Conservation (phyloP, 2,329 filamentous ascomycete species). For the Alternaria novae-zelandiae region DNA sequence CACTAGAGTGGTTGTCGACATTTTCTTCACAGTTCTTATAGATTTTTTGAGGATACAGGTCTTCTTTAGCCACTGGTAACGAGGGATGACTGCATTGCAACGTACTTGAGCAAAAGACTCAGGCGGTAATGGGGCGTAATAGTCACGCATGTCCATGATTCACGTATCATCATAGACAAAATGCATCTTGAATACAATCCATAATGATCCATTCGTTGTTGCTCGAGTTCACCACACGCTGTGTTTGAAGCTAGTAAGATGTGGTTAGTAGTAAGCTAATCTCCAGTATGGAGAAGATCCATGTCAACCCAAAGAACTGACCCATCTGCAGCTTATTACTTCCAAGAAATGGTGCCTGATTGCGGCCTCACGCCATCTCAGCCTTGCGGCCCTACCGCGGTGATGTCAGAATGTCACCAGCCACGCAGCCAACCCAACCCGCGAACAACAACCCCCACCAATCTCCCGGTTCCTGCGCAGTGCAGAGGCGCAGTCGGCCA, state of each 20-base stretch:
- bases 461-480: slow-evolving; percentile 22
- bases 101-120: slow-evolving; percentile 29
- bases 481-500: slow-evolving; percentile 32
- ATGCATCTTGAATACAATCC: slow-evolving; percentile 20
- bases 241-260: background rate
- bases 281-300: background rate
- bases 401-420: slow-evolving; percentile 28
- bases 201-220: slow-evolving; percentile 8
- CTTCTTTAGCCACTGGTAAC: slow-evolving; percentile 24
- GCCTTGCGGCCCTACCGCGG: slow-evolving; percentile 15
- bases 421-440: slow-evolving; percentile 7
- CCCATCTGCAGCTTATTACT: background rate
- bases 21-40: slow-evolving; percentile 22
- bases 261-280: background rate
- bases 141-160: slow-evolving; percentile 22
- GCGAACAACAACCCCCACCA: slow-evolving; percentile 20
- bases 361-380: slow-evolving; percentile 23
- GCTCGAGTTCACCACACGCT: background rate
- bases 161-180: slow-evolving; percentile 37
- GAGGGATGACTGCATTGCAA: slow-evolving; percentile 30
- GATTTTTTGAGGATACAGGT: slow-evolving; percentile 35
- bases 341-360: slow-evolving; percentile 15
- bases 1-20: slow-evolving; percentile 55
- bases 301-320: background rate
- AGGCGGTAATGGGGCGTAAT: slow-evolving; percentile 17